Evolutionary conservation across 2,329 filamentous ascomycete species (phyloP).

Genomic region (Penicillium sp.): DNA sequence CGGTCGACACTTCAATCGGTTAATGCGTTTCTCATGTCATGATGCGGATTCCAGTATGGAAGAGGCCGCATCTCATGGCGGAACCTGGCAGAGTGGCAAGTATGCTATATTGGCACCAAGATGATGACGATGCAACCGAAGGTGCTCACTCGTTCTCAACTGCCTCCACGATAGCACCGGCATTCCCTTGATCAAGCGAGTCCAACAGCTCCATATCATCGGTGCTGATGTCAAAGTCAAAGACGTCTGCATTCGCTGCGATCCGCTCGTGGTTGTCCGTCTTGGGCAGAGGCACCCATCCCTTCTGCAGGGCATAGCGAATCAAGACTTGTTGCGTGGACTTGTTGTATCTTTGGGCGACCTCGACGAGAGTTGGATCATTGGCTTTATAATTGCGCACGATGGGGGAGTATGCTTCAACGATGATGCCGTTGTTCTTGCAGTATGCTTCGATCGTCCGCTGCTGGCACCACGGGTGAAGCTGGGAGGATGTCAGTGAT

Average conservation of each 20-base stretch:
- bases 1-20: constrained; percentile 86
- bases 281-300: constrained; percentile 72
- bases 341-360: constrained; percentile 74
- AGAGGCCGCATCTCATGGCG: neutral
- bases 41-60: neutral
- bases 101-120: neutral
- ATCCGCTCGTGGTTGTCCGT: constrained; percentile 61
- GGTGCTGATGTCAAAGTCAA: constrained; percentile 60
- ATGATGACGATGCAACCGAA: constrained; percentile 4
- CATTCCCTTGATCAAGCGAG: constrained; percentile 53
- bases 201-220: constrained; percentile 63
- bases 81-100: constrained; percentile 11
- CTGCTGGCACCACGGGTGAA: constrained; percentile 75
- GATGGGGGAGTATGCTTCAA: constrained; percentile 59
- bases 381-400: constrained; percentile 73
- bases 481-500: constrained; percentile 45
- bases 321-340: constrained; percentile 77
- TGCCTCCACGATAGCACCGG: constrained; percentile 54
- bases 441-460: constrained; percentile 62
- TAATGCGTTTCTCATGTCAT: constrained; percentile 80
- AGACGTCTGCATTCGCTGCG: constrained; percentile 66
- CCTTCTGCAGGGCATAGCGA: constrained; percentile 82
- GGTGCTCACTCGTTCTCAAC: constrained; percentile 46
- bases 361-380: constrained; percentile 65
- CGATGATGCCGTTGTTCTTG: constrained; percentile 53